Percentiles rank a stretch among this genome's conserved stretches.
phyloP scores from a whole-genome alignment of 1,284 basidiomycete species.

The Ganoderma meredithae region DNA sequence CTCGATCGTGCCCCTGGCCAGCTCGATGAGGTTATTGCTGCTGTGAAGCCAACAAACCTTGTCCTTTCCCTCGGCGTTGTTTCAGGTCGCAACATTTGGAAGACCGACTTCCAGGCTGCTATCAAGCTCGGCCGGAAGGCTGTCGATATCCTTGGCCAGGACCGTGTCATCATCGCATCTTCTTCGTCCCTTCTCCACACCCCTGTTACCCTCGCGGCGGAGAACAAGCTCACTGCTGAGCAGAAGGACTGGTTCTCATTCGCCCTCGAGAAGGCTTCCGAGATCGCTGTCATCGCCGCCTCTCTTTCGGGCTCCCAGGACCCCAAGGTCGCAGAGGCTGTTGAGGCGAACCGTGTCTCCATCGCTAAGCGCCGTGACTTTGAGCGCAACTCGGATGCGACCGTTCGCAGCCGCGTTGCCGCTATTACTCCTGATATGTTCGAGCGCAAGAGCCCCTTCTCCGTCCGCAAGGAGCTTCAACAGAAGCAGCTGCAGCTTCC shows the following conservation, averaged over 20 bases:
- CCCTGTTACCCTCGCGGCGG: slow-evolving; percentile 93
- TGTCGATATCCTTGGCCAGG: slow-evolving; percentile 79
- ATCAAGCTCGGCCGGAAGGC: slow-evolving; percentile 90
- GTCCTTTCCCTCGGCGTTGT: slow-evolving; percentile 95
- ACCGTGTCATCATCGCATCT: slow-evolving; percentile 93
- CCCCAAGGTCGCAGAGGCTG: slow-evolving; percentile 67
- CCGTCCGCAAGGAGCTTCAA: slow-evolving; percentile 89
- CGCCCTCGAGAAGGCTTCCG: slow-evolving; percentile 94
- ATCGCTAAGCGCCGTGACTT: slow-evolving; percentile 97
- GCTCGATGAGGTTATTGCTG: slow-evolving; percentile 85
- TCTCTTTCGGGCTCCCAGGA: slow-evolving; percentile 87
- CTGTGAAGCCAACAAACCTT: slow-evolving; percentile 85
- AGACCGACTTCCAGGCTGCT: slow-evolving; percentile 91
- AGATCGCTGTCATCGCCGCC: slow-evolving; percentile 90
- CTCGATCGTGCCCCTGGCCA: slow-evolving; percentile 94
- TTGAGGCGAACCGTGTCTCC: slow-evolving; percentile 90
- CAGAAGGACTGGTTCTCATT: slow-evolving; percentile 99
- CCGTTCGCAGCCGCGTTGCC: slow-evolving; percentile 95
- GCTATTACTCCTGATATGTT: slow-evolving; percentile 91
- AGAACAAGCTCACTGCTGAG: slow-evolving; percentile 91
- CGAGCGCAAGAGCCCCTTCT: slow-evolving; percentile 92
- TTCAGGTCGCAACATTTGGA: slow-evolving; percentile 99
- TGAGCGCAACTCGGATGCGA: slow-evolving; percentile 94
- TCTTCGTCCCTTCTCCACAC: slow-evolving; percentile 99
- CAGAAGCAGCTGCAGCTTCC: slow-evolving; percentile 91